Base-by-base conservation (phyloP, 768 basidiomycete species). In the Heimioporus sp. region DNA sequence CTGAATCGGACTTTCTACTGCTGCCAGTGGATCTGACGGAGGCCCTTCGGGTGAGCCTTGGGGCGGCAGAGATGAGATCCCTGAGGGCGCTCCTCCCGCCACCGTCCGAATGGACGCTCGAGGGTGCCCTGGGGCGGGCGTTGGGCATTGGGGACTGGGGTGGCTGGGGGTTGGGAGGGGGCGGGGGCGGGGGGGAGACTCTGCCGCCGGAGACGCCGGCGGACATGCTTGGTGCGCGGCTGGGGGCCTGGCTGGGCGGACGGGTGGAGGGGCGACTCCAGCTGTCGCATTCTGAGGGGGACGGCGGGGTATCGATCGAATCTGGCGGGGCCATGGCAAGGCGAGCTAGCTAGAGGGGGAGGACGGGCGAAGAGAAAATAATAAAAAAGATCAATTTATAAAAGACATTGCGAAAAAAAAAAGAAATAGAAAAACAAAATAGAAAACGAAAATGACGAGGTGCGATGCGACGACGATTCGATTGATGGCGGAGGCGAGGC, bases 11-110 rank as follows among this genome's bases (percentile, higher is more conserved):
- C 67, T 79, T 83, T 63, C 73, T 80, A 54, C 82, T 79, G 61
- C 80, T 80, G 42, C 72, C 76, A 16, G 80, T 83, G 10, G 87
- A 90, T 52, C 87, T 79, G 61, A 85, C 85, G 0, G 90, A 90
- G 0, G 80, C 74, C 60, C 77, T 86, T 56, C 94, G 74, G 30
- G 74, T 72, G 28, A 96, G 76, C 72, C 92, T 96, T 21, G 92
- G 89, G 0, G 82, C 85, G 42, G 73, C 75, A 20, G 76, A 76
- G 53, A 95, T 79, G 24, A 97, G 79, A 65, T 94, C 81, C 51
- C 89, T 94, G 61, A 97, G 80, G 38, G 78, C 88, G 72, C 94
- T 94, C 70, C 83, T 89, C 65, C 88, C 86, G 42, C 80, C 76
- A 6, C 73, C 75, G 39, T 83, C 81, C 49, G 85, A 82, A 15